Conservation (phyloP, 352 stramenopile species). For the Globisporangium nunn region DNA sequence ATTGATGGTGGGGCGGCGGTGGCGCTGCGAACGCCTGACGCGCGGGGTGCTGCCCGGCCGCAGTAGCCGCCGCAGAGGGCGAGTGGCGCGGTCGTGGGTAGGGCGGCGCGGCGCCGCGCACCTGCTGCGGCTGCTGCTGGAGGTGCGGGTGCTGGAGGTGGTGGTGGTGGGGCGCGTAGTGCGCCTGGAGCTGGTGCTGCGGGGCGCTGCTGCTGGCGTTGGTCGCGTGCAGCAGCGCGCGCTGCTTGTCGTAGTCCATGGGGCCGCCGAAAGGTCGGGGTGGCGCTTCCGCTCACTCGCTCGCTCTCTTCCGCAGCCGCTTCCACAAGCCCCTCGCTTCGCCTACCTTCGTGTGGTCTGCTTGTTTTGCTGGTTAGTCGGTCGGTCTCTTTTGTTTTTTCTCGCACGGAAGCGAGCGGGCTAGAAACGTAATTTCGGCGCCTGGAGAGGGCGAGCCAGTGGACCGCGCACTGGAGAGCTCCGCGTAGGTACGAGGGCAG, state of each 20-base stretch:
- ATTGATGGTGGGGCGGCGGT: neutral
- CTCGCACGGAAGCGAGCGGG: neutral
- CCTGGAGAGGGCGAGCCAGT: too few species aligned
- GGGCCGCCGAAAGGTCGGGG: neutral
- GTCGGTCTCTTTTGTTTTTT: neutral
- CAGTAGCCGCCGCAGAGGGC: neutral
- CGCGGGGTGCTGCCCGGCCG: conserved; percentile 2
- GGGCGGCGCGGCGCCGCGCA: neutral
- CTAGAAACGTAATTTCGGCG: too few species aligned
- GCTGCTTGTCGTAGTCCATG: conserved; percentile 20
- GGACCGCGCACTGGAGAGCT: too few species aligned
- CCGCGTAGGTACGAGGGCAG: too few species aligned
- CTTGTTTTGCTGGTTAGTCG: neutral
- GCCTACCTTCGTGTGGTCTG: neutral
- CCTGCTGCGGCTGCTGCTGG: neutral
- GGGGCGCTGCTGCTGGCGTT: conserved; percentile 6
- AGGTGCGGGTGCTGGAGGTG: neutral
- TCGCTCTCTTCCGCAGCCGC: conserved; percentile 1
- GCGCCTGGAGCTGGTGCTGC: conserved; percentile 1
- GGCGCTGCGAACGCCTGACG: conserved; percentile 7
- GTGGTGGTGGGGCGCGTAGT: conserved; percentile 3
- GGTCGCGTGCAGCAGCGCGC: conserved; percentile 8
- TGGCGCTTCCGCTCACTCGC: neutral
- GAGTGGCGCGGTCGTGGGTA: neutral
- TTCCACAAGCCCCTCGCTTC: neutral